phyloP scores from a whole-genome alignment of 805 yeast genomes.

The Sugiyamaella valdiviana region DNA sequence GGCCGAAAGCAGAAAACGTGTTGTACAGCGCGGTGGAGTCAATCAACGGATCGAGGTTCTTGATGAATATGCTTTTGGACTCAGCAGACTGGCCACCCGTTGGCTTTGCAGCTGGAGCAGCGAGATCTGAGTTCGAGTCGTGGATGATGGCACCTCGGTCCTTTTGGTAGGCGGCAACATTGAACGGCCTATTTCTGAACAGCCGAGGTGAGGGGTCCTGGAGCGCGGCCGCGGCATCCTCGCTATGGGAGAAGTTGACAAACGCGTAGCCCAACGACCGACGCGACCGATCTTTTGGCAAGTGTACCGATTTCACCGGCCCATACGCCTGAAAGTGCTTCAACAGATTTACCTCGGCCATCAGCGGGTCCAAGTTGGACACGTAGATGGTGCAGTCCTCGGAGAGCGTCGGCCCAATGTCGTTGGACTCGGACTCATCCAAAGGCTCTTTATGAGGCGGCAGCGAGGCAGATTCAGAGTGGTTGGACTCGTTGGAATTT shows the following conservation, averaged over 20 bases:
- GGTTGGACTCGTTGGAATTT: no score
- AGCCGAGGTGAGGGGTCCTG: slow-evolving; percentile 75
- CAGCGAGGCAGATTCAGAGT: no score
- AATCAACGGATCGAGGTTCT: slow-evolving; percentile 49
- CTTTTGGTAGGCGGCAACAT: slow-evolving; percentile 93
- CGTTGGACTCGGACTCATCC: no score
- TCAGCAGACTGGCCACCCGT: slow-evolving; percentile 22
- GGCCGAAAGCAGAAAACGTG: slow-evolving; percentile 47
- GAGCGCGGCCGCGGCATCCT: slow-evolving; percentile 77
- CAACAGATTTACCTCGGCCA: slow-evolving; percentile 60
- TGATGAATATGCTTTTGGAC: slow-evolving; percentile 49
- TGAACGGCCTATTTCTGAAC: slow-evolving; percentile 78
- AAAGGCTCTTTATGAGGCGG: no score
- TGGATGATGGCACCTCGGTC: slow-evolving; percentile 34
- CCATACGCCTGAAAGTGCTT: slow-evolving; percentile 69
- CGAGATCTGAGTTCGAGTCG: background rate
- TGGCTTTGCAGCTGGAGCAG: background rate
- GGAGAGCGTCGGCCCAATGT: background rate
- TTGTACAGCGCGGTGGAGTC: slow-evolving; percentile 47
- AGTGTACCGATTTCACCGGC: slow-evolving; percentile 80
- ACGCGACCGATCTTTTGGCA: slow-evolving; percentile 84
- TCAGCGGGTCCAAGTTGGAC: slow-evolving; percentile 71
- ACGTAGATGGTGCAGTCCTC: slow-evolving; percentile 47
- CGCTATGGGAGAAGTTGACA: slow-evolving; percentile 71
- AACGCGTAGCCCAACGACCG: slow-evolving; percentile 88